Percentiles rank a stretch among this genome's conserved stretches.
Evolutionary conservation across 139 green algal genomes (phyloP).

Genomic region (Picochlorum sp.): DNA sequence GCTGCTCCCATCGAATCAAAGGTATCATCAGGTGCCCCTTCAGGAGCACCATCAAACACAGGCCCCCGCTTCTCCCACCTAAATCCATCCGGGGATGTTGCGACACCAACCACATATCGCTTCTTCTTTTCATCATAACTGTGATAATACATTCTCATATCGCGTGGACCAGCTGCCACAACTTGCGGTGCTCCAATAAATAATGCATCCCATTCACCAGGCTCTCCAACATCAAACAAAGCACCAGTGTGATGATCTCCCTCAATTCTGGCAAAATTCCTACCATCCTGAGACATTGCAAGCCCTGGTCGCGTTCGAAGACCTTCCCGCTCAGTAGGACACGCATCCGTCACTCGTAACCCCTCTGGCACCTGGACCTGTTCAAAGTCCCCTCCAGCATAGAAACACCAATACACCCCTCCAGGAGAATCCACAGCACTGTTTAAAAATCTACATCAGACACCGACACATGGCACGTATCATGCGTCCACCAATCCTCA

Average conservation of each 20-base stretch:
- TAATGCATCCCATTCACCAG: slow-evolving; percentile 73
- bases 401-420: slow-evolving; percentile 98
- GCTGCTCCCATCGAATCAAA: slow-evolving; percentile 56
- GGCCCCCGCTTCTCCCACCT: slow-evolving; percentile 49
- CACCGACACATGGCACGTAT: slow-evolving; percentile 71
- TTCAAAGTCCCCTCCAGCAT: slow-evolving; percentile 68
- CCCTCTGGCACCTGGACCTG: slow-evolving; percentile 28
- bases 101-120: slow-evolving; percentile 52
- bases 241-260: slow-evolving; percentile 86
- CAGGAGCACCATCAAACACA: slow-evolving; percentile 35
- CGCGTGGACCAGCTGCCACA: slow-evolving; percentile 45
- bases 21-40: slow-evolving; percentile 11
- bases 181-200: slow-evolving; percentile 75
- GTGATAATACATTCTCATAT: slow-evolving; percentile 90
- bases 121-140: slow-evolving; percentile 39
- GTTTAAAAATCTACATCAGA: slow-evolving; percentile 80
- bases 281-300: slow-evolving; percentile 82
- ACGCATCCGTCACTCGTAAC: slow-evolving; percentile 5
- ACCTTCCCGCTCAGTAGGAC: slow-evolving; percentile 37
- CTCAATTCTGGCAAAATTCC: slow-evolving; percentile 94
- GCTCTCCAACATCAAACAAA: slow-evolving; percentile 73
- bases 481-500: slow-evolving; percentile 73
- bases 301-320: slow-evolving; percentile 69
- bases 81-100: slow-evolving; percentile 69
- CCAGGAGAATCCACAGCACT: slow-evolving; percentile 39